These are phyloP conservation scores for Entamoeba histolytica DNA, from an alignment of 208 protist species.

Conservation along the genomic window DNA sequence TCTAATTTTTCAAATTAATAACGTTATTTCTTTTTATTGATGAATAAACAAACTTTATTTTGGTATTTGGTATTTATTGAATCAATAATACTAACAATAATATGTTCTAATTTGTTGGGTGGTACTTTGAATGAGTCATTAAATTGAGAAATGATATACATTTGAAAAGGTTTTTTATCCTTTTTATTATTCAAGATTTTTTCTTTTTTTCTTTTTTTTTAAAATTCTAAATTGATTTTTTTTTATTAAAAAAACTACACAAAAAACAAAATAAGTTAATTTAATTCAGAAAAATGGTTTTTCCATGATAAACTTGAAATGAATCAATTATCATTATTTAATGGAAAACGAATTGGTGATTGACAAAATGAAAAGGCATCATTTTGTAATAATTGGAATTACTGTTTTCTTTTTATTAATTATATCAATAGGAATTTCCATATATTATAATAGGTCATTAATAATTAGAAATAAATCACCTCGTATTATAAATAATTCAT, in stretches of 20 bases:
- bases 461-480: neutral
- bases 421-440: neutral
- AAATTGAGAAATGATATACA: neutral
- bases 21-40: neutral
- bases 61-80: neutral
- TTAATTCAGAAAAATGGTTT: too few relatives aligned
- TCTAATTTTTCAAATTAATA: neutral
- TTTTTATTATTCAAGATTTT: too few relatives aligned
- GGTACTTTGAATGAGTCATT: neutral
- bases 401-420: neutral
- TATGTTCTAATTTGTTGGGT: neutral
- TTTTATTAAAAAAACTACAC: too few relatives aligned
- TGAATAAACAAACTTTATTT: neutral
- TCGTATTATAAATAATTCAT: neutral
- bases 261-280: too few relatives aligned
- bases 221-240: too few relatives aligned
- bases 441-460: neutral
- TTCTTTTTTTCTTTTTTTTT: too few relatives aligned
- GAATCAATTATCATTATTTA: too few relatives aligned
- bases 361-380: neutral
- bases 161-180: too few relatives aligned
- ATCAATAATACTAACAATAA: neutral
- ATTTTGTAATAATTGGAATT: neutral
- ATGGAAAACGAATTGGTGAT: neutral
- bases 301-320: too few relatives aligned